These are phyloP conservation scores for Primulina tabacum DNA, from an alignment of 257 asterid species.

Conservation along the genomic window DNA sequence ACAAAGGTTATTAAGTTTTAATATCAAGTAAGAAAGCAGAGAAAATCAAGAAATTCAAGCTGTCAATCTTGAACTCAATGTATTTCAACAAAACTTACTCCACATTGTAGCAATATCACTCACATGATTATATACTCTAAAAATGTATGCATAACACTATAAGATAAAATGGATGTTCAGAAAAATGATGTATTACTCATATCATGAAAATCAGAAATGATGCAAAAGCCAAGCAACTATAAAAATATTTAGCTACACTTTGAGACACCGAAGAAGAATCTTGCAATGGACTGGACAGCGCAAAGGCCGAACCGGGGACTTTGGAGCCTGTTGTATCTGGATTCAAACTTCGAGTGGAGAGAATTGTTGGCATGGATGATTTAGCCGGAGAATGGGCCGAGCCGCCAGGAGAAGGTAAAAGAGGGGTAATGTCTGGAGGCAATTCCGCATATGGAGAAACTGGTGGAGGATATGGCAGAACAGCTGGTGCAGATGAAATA, in stretches of 20 bases:
- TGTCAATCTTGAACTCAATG: not conserved
- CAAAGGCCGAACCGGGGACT: conserved; percentile 49
- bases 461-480: conserved; percentile 38
- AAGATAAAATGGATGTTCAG: not conserved
- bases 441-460: conserved; percentile 36
- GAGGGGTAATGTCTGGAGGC: conserved; percentile 68
- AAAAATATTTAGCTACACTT: conserved; percentile 11
- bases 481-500: conserved; percentile 39
- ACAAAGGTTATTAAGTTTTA: not conserved
- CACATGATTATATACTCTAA: not conserved
- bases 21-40: not conserved
- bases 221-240: conserved; percentile 26
- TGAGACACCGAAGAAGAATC: conserved; percentile 41
- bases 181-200: conserved; percentile 9
- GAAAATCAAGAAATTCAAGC: not conserved
- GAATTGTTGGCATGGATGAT: conserved; percentile 47
- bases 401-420: conserved; percentile 55
- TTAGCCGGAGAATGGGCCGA: conserved; percentile 30
- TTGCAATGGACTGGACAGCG: conserved; percentile 38
- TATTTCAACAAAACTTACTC: not conserved
- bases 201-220: conserved; percentile 21
- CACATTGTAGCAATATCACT: too few relatives aligned
- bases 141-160: not conserved
- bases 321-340: conserved; percentile 40
- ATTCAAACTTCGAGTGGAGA: conserved; percentile 52